Percentiles rank a stretch among this genome's conserved stretches.
Conservation (phyloP, 345 rosid genomes). For the Populus alba region DNA sequence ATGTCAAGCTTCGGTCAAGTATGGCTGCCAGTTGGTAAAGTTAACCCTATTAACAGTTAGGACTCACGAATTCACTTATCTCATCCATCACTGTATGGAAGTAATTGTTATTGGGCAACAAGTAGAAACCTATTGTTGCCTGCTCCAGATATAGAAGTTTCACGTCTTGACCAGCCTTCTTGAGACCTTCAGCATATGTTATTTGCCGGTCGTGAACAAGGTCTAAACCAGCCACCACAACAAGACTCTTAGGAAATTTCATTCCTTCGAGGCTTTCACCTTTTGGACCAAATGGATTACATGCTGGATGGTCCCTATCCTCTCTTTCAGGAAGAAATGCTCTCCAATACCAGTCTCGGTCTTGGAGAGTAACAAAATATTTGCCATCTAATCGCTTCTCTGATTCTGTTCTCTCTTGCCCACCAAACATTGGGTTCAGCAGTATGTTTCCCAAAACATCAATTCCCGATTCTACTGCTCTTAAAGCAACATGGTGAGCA, state of each 20-base stretch:
- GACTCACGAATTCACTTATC: slow-evolving; percentile 59
- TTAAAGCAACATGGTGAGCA: slow-evolving; percentile 71
- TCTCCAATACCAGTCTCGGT: slow-evolving; percentile 93
- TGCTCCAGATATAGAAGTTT: slow-evolving; percentile 60
- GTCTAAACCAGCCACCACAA: slow-evolving; percentile 89
- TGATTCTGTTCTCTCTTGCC: slow-evolving; percentile 73
- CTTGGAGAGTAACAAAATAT: slow-evolving; percentile 67
- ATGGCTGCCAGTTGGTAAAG: slow-evolving; percentile 29
- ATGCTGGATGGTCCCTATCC: slow-evolving; percentile 84
- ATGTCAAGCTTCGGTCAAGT: slow-evolving; percentile 36
- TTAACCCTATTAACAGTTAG: slow-evolving; percentile 34
- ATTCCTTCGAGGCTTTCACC: slow-evolving; percentile 53
- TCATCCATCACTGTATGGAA: slow-evolving; percentile 76
- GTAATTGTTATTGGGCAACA: slow-evolving; percentile 72
- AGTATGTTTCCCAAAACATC: slow-evolving; percentile 63
- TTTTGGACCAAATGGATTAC: slow-evolving; percentile 75
- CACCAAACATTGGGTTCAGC: slow-evolving; percentile 92
- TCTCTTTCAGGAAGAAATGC: slow-evolving; percentile 80
- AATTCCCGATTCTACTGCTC: slow-evolving; percentile 61
- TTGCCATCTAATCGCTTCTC: slow-evolving; percentile 76
- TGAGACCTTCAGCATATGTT: slow-evolving; percentile 66
- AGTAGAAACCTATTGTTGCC: slow-evolving; percentile 88
- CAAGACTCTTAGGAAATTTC: slow-evolving; percentile 72
- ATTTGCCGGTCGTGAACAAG: slow-evolving; percentile 82
- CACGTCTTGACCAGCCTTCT: slow-evolving; percentile 66